phyloP scores from a whole-genome alignment of 805 yeast genomes.

The Kodamaea leandrae region DNA sequence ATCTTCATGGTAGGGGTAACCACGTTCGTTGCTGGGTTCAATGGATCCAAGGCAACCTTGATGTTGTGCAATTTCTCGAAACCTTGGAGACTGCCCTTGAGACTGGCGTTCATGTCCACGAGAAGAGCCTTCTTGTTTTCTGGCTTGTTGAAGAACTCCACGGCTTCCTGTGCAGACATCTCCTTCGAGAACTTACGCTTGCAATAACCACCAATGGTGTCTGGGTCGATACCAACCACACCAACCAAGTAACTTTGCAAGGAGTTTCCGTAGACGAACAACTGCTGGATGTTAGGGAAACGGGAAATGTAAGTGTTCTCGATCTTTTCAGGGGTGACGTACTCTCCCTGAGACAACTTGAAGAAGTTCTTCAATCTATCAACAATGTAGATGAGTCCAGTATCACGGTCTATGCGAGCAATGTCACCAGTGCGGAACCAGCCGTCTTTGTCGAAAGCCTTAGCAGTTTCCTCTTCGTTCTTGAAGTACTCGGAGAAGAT shows the following conservation, averaged over 20 bases:
- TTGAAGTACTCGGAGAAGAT: slow-evolving; percentile 56
- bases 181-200: slow-evolving; percentile 11
- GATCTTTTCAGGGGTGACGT: slow-evolving; percentile 73
- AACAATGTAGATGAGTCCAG: slow-evolving; percentile 58
- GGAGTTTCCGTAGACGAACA: slow-evolving; percentile 65
- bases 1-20: slow-evolving; percentile 65
- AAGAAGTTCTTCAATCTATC: slow-evolving; percentile 81
- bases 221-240: slow-evolving; percentile 59
- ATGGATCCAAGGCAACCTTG: slow-evolving; percentile 27
- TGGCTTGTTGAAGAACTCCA: slow-evolving; percentile 15
- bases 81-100: slow-evolving; percentile 22
- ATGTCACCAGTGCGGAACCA: slow-evolving; percentile 67
- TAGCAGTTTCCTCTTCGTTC: slow-evolving; percentile 52
- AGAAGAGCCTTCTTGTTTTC: slow-evolving; percentile 22
- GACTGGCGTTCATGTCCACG: slow-evolving; percentile 22
- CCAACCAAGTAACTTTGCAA: slow-evolving; percentile 56
- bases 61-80: slow-evolving; percentile 36
- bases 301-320: slow-evolving; percentile 60
- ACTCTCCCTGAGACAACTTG: slow-evolving; percentile 54
- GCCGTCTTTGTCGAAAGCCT: slow-evolving; percentile 53
- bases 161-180: slow-evolving; percentile 13
- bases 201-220: slow-evolving; percentile 10
- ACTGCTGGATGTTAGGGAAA: slow-evolving; percentile 49
- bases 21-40: slow-evolving; percentile 55
- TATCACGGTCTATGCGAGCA: slow-evolving; percentile 45